Evolutionary conservation across 208 protist genomes (phyloP).

Genomic region (Acanthamoeba sp.): DNA sequence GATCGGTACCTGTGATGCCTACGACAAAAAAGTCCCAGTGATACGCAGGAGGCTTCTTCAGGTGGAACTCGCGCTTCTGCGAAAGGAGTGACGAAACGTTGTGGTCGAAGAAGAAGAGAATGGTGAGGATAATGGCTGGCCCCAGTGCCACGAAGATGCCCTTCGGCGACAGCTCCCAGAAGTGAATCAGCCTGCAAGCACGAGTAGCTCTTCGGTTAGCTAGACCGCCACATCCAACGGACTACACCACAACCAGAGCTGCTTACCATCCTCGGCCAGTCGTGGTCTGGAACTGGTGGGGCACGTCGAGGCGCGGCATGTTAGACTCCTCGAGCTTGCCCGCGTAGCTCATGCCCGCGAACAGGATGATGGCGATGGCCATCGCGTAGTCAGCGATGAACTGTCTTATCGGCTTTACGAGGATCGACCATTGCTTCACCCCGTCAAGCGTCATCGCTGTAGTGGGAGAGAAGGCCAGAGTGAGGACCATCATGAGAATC

Average conservation of each 20-base stretch:
- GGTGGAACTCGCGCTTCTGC: conserved; percentile 79
- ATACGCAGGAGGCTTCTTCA: conserved; percentile 81
- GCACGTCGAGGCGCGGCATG: conserved; percentile 66
- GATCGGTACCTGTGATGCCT: conserved; percentile 77
- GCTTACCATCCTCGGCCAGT: not conserved
- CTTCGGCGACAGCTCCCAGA: conserved; percentile 58
- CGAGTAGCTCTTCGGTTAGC: too few relatives aligned
- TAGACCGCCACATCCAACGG: too few relatives aligned
- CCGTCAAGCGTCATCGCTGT: conserved; percentile 34
- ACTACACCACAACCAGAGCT: not conserved
- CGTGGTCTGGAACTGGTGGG: conserved; percentile 29
- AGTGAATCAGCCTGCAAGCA: conserved; percentile 22
- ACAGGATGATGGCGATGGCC: conserved; percentile 77
- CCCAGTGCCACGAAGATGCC: conserved; percentile 64
- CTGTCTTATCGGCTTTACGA: conserved; percentile 8
- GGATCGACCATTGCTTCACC: not conserved
- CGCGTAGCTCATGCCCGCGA: conserved; percentile 46
- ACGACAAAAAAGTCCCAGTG: conserved; percentile 88
- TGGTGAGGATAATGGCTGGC: conserved; percentile 78
- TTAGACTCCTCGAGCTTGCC: not conserved
- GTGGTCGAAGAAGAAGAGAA: conserved; percentile 88
- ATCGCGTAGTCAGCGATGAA: conserved; percentile 80
- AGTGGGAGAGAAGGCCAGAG: too few relatives aligned
- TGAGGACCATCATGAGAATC: too few relatives aligned
- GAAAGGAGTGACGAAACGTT: conserved; percentile 85